Evolutionary conservation across 257 asterid species (phyloP).

Genomic region (Misopates orontium): DNA sequence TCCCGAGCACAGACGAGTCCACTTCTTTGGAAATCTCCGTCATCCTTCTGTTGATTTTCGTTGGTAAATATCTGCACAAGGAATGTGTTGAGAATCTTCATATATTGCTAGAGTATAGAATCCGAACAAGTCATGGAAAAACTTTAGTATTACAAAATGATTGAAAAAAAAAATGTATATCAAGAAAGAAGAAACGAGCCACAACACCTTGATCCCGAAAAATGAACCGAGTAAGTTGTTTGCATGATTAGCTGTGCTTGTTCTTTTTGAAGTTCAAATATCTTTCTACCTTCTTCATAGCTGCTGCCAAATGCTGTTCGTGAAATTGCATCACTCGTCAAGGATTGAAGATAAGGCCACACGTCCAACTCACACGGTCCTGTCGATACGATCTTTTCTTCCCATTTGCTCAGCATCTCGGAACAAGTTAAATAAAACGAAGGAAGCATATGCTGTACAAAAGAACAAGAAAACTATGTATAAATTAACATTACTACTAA

Average conservation of each 20-base stretch:
- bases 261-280: slow-evolving; percentile 63
- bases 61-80: slow-evolving; percentile 46
- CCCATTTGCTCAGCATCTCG: slow-evolving; percentile 68
- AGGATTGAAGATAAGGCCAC: slow-evolving; percentile 51
- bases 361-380: slow-evolving; percentile 52
- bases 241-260: slow-evolving; percentile 28
- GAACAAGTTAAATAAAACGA: slow-evolving; percentile 48
- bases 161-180: background rate
- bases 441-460: slow-evolving; percentile 46
- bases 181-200: background rate
- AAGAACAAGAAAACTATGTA: background rate
- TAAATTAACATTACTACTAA: too few relatives aligned
- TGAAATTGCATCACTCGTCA: slow-evolving; percentile 61
- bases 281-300: slow-evolving; percentile 59
- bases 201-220: slow-evolving; percentile 49
- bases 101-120: too few relatives aligned
- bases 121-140: background rate
- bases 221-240: slow-evolving; percentile 21
- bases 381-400: slow-evolving; percentile 24
- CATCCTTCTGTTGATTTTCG: slow-evolving; percentile 43
- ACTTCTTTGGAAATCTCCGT: slow-evolving; percentile 43
- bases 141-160: background rate
- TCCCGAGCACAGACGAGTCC: slow-evolving; percentile 31
- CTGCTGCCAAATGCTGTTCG: slow-evolving; percentile 64
- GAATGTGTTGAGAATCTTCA: too few relatives aligned